Percentiles rank a stretch among this genome's conserved stretches.
These are phyloP conservation scores for Penicillium sp. DNA, from an alignment of 2,329 filamentous ascomycete species.

Conservation along the genomic window DNA sequence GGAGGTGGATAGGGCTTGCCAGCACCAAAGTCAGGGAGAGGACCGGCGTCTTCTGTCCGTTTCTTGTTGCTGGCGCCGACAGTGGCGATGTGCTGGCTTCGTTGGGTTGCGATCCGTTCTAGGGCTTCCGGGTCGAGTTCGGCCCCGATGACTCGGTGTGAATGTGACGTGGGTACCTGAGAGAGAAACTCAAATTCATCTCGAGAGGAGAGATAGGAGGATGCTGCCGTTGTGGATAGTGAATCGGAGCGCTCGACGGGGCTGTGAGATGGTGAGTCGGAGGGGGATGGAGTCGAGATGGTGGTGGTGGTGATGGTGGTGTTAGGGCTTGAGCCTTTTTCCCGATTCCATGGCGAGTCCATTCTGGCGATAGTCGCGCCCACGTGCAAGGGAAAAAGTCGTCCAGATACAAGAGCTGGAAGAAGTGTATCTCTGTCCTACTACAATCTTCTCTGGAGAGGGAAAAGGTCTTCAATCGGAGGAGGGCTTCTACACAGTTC, in stretches of 20 bases:
- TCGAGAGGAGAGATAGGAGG: constrained; percentile 18
- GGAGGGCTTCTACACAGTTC: neutral
- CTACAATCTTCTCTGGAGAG: no score
- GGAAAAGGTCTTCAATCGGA: no score
- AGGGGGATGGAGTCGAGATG: constrained; percentile 9
- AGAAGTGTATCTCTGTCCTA: neutral
- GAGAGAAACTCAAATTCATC: constrained; percentile 21
- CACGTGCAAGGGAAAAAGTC: neutral
- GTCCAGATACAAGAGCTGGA: neutral
- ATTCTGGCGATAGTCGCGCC: constrained; percentile 17
- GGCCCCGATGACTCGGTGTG: constrained; percentile 21
- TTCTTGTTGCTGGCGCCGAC: constrained; percentile 33
- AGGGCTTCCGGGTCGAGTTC: constrained; percentile 36
- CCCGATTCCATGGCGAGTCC: constrained; percentile 34
- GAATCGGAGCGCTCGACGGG: constrained; percentile 17
- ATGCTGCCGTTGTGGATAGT: constrained; percentile 15
- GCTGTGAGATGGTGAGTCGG: constrained; percentile 10
- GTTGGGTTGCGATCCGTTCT: constrained; percentile 37
- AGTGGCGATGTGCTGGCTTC: constrained; percentile 39
- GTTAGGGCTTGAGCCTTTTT: constrained; percentile 25
- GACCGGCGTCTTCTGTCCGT: constrained; percentile 19
- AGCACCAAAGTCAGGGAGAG: constrained; percentile 43
- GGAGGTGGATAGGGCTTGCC: constrained; percentile 53
- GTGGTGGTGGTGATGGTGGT: neutral
- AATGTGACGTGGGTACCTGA: constrained; percentile 28